Base-by-base conservation (phyloP, 1,139 yeast genomes). In the Debaryomyces udenii region DNA sequence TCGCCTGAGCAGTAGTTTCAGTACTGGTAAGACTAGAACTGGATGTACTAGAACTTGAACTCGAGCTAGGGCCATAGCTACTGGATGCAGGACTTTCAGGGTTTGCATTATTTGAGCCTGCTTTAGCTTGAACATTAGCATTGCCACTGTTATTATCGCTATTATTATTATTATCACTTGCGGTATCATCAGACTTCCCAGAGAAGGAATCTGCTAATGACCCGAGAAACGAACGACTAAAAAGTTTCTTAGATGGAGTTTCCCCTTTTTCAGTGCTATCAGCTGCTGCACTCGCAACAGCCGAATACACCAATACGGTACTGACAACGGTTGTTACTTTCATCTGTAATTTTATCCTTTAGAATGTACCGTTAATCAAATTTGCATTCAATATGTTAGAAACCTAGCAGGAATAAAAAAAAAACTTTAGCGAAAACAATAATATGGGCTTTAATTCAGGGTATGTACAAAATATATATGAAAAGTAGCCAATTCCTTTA, bases 281-380 rank as follows among this genome's bases (percentile, higher is more conserved):
- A 13, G 42, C 44, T 27, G 42, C 44, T 23, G 57, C 59, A 32
- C 43, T 38, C 24, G 52, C 58, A 31, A 52, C 50, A 39, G 55
- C 57, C 28, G 56, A 46, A 15, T 53, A 47, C 42, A 53, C 48
- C 45, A 54, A 49, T 34, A 53, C 54, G 31, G 57, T 48, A 44
- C 47, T 49, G 46, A 56, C 48, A 41, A 56, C 49, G 37, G 53
- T 45, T 27, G 52, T 44, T 47, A 53, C 45, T 54, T 50, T 56
- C 59, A 55, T 55, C 26, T 32, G 39, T 39, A 22, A n/a, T 26
- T 23, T 40, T 40, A 37, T 34, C 15, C 27, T 23, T 34, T 34
- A 34, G 23, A 26, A 22, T 34, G 18, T 15, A 31, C 23, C 40
- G 43, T 24, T 32, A 40, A 34, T 39, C 38, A 37, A 38, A 42